These are phyloP conservation scores for Trypanosoma platydactyli DNA, from an alignment of 208 protist genomes.

Conservation along the genomic window DNA sequence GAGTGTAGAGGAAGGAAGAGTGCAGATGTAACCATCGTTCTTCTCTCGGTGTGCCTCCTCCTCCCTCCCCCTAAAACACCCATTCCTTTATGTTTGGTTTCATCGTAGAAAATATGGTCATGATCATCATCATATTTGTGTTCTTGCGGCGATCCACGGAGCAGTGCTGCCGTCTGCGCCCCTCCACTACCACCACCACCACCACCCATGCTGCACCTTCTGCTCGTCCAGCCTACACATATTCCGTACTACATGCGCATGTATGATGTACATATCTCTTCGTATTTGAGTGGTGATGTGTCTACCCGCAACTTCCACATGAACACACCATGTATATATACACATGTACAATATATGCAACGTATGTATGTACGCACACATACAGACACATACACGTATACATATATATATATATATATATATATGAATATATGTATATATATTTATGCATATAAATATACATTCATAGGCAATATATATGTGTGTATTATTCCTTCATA, in stretches of 20 bases:
- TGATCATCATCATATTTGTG: too few relatives aligned
- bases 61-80: too few relatives aligned
- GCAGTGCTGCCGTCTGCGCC: too few relatives aligned
- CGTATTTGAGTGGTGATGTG: too few relatives aligned
- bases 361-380: slow-evolving; percentile 4
- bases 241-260: too few relatives aligned
- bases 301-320: neutral
- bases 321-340: slow-evolving; percentile 3
- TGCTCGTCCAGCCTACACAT: too few relatives aligned
- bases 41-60: neutral
- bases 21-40: neutral
- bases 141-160: too few relatives aligned
- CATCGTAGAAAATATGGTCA: too few relatives aligned
- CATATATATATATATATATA: slow-evolving; percentile 14
- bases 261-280: too few relatives aligned
- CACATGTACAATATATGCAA: slow-evolving; percentile 11
- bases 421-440: slow-evolving; percentile 16
- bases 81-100: too few relatives aligned
- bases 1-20: too few relatives aligned
- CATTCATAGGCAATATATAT: neutral
- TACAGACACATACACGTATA: slow-evolving; percentile 8
- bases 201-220: neutral
- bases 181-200: neutral
- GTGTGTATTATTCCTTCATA: neutral
- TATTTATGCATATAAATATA: slow-evolving; percentile 19